phyloP scores from a whole-genome alignment of 148 eudicot genomes.

The Silene latifolia region DNA sequence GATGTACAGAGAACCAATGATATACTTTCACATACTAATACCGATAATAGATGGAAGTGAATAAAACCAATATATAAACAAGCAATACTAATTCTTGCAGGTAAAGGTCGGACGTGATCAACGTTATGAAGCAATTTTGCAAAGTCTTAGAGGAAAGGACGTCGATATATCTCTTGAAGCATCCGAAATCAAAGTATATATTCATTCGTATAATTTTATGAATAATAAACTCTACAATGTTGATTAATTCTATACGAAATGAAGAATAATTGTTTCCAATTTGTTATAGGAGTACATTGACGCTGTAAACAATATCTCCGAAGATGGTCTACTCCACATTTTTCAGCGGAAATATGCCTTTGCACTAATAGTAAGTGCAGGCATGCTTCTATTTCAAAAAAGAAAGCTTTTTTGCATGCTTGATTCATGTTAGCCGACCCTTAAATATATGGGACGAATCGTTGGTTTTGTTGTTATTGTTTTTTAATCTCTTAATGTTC shows the following conservation, averaged over 20 bases:
- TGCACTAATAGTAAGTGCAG: conserved; percentile 38
- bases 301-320: conserved; percentile 29
- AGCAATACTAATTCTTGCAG: conserved; percentile 31
- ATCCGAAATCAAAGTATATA: conserved; percentile 55
- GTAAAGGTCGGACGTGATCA: conserved; percentile 48
- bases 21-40: too few species aligned
- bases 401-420: too few species aligned
- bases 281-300: conserved; percentile 39
- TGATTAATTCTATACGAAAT: not conserved
- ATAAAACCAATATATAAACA: too few species aligned
- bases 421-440: not conserved
- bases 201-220: not conserved
- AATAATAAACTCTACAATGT: not conserved
- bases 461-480: not conserved
- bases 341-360: conserved; percentile 49
- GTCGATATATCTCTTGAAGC: conserved; percentile 52
- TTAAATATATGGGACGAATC: not conserved
- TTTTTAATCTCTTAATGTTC: not conserved
- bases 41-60: not conserved
- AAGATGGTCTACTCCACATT: conserved; percentile 32
- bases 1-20: not conserved
- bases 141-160: conserved; percentile 51
- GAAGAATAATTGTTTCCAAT: not conserved
- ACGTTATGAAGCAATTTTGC: conserved; percentile 38
- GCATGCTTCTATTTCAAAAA: not conserved